Evolutionary conservation across 805 yeast genomes (phyloP).

Genomic region (Wickerhamia fluorescens): DNA sequence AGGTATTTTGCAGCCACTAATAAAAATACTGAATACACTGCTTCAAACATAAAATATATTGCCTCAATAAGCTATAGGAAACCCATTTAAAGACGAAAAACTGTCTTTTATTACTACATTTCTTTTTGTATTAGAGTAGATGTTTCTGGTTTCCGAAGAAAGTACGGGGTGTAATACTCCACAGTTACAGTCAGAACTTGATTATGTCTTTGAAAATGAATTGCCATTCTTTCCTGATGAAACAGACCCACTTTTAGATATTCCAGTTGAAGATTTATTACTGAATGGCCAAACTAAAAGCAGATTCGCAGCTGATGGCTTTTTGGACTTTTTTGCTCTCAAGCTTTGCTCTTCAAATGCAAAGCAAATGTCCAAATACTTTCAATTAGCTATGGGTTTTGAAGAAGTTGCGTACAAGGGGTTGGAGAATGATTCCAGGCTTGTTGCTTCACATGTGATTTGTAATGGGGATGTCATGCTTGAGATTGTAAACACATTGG

Average conservation of each 20-base stretch:
- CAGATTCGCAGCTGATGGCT: conserved; percentile 20
- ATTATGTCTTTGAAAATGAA: too few relatives aligned
- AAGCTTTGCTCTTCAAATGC: conserved; percentile 74
- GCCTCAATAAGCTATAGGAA: too few relatives aligned
- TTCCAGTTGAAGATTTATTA: conserved; percentile 13
- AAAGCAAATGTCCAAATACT: conserved; percentile 50
- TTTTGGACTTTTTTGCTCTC: conserved; percentile 53
- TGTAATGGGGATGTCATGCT: conserved; percentile 48
- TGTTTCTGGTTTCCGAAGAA: too few relatives aligned
- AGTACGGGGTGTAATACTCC: too few relatives aligned
- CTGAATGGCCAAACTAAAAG: conserved; percentile 11
- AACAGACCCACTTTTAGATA: conserved; percentile 12
- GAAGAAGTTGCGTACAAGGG: conserved; percentile 54
- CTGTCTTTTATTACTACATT: too few relatives aligned
- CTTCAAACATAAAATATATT: too few relatives aligned
- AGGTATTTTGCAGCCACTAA: too few relatives aligned
- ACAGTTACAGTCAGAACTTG: too few relatives aligned
- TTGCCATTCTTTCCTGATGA: conserved; percentile 15
- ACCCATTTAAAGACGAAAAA: too few relatives aligned
- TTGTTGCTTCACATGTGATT: conserved; percentile 53
- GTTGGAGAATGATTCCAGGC: conserved; percentile 59
- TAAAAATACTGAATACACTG: too few relatives aligned
- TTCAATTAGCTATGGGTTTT: conserved; percentile 57
- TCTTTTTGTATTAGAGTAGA: too few relatives aligned
- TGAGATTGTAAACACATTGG: conserved; percentile 38